Percentiles rank a stretch among this genome's conserved stretches.
Conservation (phyloP, 1,139 yeast species). For the Pneumocystis carinii region DNA sequence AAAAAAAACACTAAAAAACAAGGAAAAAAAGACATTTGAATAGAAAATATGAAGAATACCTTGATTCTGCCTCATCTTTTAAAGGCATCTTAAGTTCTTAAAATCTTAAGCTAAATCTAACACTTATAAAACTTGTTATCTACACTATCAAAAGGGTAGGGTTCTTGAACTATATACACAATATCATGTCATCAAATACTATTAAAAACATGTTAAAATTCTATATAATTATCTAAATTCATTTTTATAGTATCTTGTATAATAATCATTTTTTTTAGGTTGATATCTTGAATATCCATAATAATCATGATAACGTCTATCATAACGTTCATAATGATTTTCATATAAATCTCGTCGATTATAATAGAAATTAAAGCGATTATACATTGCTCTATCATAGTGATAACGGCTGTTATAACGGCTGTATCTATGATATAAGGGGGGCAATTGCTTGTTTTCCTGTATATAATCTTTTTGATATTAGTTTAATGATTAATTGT, state of each 20-base stretch:
- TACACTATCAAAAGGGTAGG: no score
- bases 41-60: not conserved
- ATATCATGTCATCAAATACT: no score
- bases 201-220: not conserved
- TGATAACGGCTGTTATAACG: constrained; percentile 15
- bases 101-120: no score
- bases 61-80: not conserved
- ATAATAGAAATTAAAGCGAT: not conserved
- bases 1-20: not conserved
- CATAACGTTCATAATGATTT: not conserved
- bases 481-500: no score
- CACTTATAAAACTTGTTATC: no score
- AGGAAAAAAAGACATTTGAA: not conserved
- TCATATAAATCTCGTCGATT: not conserved
- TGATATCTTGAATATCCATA: not conserved
- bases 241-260: not conserved
- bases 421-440: constrained; percentile 7
- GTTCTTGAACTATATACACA: no score
- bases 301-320: not conserved
- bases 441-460: not conserved
- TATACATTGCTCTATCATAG: not conserved
- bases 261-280: not conserved
- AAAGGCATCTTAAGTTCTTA: not conserved
- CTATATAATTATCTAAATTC: not conserved
- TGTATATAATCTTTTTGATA: no score